A percentile compares a stretch with the other conserved stretches of the same genome.
Evolutionary conservation across 768 basidiomycete species (phyloP).

Genomic region (Termitomyces sp.): DNA sequence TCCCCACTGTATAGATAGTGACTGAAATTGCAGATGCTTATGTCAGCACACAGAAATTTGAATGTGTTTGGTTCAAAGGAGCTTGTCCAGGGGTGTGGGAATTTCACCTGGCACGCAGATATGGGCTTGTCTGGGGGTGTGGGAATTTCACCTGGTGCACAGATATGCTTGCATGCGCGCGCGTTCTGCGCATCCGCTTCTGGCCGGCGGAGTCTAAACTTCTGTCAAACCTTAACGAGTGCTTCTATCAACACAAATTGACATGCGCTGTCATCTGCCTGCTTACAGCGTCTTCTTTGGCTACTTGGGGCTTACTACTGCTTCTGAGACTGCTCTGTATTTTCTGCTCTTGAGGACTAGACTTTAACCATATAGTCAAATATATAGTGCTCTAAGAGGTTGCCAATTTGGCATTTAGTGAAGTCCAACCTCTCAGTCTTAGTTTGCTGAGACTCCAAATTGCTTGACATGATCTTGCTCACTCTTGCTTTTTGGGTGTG

Average conservation of each 20-base stretch:
- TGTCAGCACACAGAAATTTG: not conserved
- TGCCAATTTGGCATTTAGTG: not conserved
- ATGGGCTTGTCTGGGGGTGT: not conserved
- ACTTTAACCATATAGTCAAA: not conserved
- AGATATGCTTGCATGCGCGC: too few relatives aligned
- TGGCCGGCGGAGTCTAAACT: not conserved
- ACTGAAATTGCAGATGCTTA: not conserved
- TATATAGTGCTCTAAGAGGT: not conserved
- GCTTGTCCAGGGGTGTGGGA: not conserved
- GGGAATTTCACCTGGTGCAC: not conserved
- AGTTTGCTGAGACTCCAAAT: slow-evolving; percentile 8
- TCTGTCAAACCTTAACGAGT: not conserved
- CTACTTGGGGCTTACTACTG: not conserved
- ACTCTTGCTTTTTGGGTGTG: not conserved
- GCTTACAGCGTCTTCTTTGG: not conserved
- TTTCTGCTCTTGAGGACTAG: not conserved
- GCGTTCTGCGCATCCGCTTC: not conserved
- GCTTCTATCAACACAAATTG: not conserved
- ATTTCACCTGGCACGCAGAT: not conserved
- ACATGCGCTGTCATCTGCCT: not conserved
- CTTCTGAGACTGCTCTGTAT: not conserved
- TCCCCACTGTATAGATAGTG: not conserved
- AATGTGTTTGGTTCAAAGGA: not conserved
- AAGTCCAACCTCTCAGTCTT: slow-evolving; percentile 1
- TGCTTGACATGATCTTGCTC: not conserved